Evolutionary conservation across 257 asterid genomes (phyloP).

Genomic region (Salvia miltiorrhiza): DNA sequence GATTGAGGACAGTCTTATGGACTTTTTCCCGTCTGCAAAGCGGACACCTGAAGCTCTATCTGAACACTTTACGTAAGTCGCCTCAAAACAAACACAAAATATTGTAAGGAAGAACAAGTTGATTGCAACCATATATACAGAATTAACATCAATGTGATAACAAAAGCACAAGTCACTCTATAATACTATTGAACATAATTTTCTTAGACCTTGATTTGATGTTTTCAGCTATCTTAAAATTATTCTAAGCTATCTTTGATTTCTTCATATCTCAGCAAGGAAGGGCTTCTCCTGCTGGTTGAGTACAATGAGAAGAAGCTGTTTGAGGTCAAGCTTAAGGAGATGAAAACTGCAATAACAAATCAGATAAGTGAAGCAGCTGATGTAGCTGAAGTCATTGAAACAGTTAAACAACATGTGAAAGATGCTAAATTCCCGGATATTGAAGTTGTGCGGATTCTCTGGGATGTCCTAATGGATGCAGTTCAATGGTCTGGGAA

Average conservation of each 20-base stretch:
- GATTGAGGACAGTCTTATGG: slow-evolving; percentile 88
- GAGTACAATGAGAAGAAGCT: slow-evolving; percentile 83
- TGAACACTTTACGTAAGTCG: slow-evolving; percentile 89
- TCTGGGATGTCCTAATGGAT: slow-evolving; percentile 98
- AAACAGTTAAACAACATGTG: slow-evolving; percentile 87
- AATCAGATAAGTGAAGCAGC: slow-evolving; percentile 78
- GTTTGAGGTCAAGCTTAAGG: slow-evolving; percentile 83
- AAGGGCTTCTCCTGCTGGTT: slow-evolving; percentile 67
- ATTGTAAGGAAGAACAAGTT: not conserved
- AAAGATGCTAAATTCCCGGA: slow-evolving; percentile 93
- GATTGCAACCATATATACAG: not conserved
- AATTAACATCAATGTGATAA: not conserved
- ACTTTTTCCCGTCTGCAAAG: slow-evolving; percentile 82
- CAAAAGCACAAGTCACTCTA: not conserved
- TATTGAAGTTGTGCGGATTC: slow-evolving; percentile 75
- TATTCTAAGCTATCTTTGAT: slow-evolving; percentile 1
- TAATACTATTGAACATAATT: not conserved
- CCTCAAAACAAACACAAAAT: not conserved
- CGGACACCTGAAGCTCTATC: slow-evolving; percentile 86
- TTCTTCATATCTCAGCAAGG: slow-evolving; percentile 50
- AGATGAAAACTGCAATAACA: slow-evolving; percentile 79
- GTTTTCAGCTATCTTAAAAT: not conserved
- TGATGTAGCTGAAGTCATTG: slow-evolving; percentile 81
- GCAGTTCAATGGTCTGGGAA: slow-evolving; percentile 98
- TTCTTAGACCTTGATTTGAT: not conserved